Conservation (phyloP, 768 basidiomycete species). For the Hortiboletus flavorubellus region DNA sequence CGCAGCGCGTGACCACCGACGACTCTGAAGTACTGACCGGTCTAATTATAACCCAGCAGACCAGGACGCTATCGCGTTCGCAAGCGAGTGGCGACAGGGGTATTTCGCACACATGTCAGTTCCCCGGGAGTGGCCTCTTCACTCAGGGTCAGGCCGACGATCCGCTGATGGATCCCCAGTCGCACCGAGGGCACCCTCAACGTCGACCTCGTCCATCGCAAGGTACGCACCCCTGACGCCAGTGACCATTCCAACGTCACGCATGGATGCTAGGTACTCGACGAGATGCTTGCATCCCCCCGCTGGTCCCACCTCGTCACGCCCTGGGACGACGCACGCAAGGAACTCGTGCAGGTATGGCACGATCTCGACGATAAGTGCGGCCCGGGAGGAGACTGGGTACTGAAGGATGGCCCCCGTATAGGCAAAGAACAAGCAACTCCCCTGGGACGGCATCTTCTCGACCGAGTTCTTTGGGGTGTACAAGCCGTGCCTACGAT, state of each 20-base stretch:
- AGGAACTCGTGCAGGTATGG: conserved; percentile 51
- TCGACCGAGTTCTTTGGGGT: conserved; percentile 57
- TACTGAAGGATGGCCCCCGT: background rate
- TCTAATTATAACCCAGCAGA: conserved; percentile 5
- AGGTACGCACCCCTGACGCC: conserved; percentile 33
- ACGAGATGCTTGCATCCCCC: conserved; percentile 46
- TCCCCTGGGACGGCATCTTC: conserved; percentile 65
- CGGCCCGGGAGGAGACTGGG: too few relatives aligned
- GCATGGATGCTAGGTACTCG: conserved; percentile 44
- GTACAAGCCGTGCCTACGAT: conserved; percentile 59
- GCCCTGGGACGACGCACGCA: conserved; percentile 44
- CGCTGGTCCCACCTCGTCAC: conserved; percentile 51
- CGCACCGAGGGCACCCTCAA: conserved; percentile 42
- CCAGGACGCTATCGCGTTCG: conserved; percentile 37
- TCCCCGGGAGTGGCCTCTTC: too few relatives aligned
- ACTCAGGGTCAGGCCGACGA: too few relatives aligned
- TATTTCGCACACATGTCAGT: conserved; percentile 36
- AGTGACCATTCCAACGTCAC: background rate
- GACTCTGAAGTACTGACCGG: background rate
- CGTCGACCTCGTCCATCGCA: conserved; percentile 54
- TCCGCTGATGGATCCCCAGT: conserved; percentile 23
- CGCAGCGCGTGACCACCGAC: background rate
- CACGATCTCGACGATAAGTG: conserved; percentile 52
- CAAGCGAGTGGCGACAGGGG: conserved; percentile 53
- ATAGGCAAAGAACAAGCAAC: conserved; percentile 56